phyloP scores from a whole-genome alignment of 768 basidiomycete genomes.

The Boletus barrowsii region DNA sequence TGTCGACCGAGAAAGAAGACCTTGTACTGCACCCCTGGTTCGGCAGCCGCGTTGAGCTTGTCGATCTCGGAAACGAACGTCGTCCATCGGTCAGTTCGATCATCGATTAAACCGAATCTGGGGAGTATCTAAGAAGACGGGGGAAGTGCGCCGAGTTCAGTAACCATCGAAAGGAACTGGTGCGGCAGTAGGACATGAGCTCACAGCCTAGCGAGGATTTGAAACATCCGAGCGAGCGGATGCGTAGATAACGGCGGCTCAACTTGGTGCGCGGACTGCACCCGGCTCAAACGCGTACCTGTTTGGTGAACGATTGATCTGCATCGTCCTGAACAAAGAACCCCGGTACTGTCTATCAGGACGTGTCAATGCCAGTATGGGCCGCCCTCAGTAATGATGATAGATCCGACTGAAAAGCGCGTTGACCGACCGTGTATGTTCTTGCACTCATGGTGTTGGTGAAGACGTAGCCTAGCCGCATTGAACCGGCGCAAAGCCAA shows the following conservation, averaged over 20 bases:
- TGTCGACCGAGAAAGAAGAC: constrained; percentile 66
- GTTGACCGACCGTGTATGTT: constrained; percentile 14
- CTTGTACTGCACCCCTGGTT: constrained; percentile 36
- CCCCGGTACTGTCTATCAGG: too few relatives aligned
- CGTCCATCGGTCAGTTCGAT: constrained; percentile 47
- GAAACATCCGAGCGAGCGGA: too few relatives aligned
- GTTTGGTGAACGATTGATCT: too few relatives aligned
- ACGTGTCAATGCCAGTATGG: too few relatives aligned
- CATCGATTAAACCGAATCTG: constrained; percentile 37
- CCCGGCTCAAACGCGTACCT: too few relatives aligned
- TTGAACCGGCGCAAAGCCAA: too few relatives aligned
- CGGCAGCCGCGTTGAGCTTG: constrained; percentile 30
- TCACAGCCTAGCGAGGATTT: constrained; percentile 10
- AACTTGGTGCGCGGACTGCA: too few relatives aligned
- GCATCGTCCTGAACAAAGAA: too few relatives aligned
- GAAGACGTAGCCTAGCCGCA: too few relatives aligned
- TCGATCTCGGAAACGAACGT: constrained; percentile 39
- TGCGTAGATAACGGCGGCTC: too few relatives aligned
- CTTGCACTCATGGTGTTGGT: constrained; percentile 1
- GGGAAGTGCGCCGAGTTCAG: background rate
- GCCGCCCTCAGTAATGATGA: too few relatives aligned
- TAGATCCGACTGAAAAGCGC: too few relatives aligned
- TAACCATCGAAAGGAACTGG: background rate
- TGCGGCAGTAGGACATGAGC: background rate
- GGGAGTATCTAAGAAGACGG: constrained; percentile 13